phyloP scores from a whole-genome alignment of 2,329 filamentous ascomycete genomes.

The Penicillium sp. region DNA sequence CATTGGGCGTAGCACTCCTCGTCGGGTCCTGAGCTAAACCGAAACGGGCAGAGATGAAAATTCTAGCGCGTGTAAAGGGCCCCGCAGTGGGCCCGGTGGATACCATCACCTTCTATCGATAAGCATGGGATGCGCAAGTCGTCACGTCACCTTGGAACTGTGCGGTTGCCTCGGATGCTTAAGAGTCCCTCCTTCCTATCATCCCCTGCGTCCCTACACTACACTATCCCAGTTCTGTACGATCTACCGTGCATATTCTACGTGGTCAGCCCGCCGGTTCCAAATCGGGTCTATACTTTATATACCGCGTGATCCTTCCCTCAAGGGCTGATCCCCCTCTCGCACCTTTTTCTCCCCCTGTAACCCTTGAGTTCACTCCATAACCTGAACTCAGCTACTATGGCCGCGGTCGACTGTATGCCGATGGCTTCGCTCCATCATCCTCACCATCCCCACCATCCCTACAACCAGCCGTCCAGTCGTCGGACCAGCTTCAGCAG shows the following conservation, averaged over 20 bases:
- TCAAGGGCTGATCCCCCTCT: neutral
- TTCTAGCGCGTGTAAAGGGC: neutral
- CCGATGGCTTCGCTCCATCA: conserved; percentile 25
- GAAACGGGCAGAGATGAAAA: neutral
- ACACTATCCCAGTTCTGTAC: conserved; percentile 2
- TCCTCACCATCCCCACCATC: conserved; percentile 21
- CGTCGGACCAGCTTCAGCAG: conserved; percentile 12
- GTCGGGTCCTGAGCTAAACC: conserved; percentile 3
- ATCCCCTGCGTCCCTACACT: neutral
- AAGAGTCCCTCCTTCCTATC: neutral
- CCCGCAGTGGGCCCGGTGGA: neutral
- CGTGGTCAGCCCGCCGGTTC: conserved; percentile 8
- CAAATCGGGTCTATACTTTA: conserved; percentile 2
- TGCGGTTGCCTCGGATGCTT: conserved; percentile 2
- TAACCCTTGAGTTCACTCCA: neutral
- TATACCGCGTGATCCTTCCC: conserved; percentile 10
- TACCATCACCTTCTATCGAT: neutral
- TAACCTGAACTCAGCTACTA: conserved; percentile 1
- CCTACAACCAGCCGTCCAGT: conserved; percentile 13
- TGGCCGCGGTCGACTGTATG: conserved; percentile 22
- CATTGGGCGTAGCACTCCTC: neutral
- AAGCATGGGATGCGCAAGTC: conserved; percentile 16
- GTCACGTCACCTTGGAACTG: conserved; percentile 19
- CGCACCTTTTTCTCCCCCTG: neutral
- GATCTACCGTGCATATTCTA: conserved; percentile 13